Evolutionary conservation across 2,329 filamentous ascomycete species (phyloP), one percentile per base, ranked within the genome.

Genomic region (Emmonsiellopsis sp.): DNA sequence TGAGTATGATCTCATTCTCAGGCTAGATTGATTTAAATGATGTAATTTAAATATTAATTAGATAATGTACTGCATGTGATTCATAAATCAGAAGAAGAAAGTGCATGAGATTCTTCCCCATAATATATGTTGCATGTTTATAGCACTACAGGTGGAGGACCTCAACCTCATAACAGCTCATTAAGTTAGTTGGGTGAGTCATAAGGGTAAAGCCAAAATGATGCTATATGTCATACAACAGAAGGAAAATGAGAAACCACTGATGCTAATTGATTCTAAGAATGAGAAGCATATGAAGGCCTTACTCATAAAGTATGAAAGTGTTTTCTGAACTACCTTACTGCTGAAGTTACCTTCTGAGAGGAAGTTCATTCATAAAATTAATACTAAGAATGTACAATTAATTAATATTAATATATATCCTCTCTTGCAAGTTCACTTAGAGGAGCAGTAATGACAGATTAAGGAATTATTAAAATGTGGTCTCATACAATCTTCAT

Each of bases 131-230:
- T 26, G 3, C 3, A 26, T 1, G 1, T 26, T 26, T 26, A 26
- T 1, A 1, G 1, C 20, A 3, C 1, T 5, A 3, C 20, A 26
- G 20, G 2, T 26, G 3, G 3, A 26, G 5, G 20, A 26, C 2
- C 20, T 26, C 2, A 26, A 26, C 5, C 20, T 26, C 20, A 26
- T 26, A 2, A 26, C 2, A 5, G 3, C 2, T 1, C 20, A 26
- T 26, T 1, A 26, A 5, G 5, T 26, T 3, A 1, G 2, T 26
- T 5, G 5, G 5, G 5, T 26, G 2, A 26, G 20, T 5, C 5
- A 5, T 26, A 26, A 26, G 20, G 2, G 20, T 5, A 2, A 26
- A 3, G 3, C 1, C 1, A 5, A 26, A 5, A 26, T 26, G 20
- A 26, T 26, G 1, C 6, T 40, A 3, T 40, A 40, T 1, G 3